phyloP scores from a whole-genome alignment of 208 protist genomes.

The Leishmania lainsoni region DNA sequence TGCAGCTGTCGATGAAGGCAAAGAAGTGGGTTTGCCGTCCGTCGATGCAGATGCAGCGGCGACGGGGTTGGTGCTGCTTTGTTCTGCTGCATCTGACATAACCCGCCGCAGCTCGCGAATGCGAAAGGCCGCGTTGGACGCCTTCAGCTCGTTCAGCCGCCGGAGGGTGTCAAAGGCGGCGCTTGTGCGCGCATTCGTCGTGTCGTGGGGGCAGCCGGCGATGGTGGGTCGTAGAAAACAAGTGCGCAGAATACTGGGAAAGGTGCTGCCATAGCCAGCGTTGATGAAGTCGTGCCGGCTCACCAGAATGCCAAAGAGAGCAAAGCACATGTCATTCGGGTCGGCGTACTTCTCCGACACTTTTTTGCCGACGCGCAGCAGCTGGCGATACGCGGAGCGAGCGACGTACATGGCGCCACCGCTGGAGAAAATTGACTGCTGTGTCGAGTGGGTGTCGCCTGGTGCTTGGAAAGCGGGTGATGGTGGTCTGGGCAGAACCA shows the following conservation, averaged over 20 bases:
- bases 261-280: conserved; percentile 65
- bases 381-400: conserved; percentile 68
- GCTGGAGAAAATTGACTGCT: not conserved
- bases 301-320: conserved; percentile 69
- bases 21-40: not conserved
- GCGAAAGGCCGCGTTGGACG: conserved; percentile 22
- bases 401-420: conserved; percentile 49
- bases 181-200: conserved; percentile 36
- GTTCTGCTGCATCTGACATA: conserved; percentile 18
- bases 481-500: no score
- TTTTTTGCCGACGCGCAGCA: conserved; percentile 50
- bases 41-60: conserved; percentile 4
- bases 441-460: not conserved
- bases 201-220: conserved; percentile 47
- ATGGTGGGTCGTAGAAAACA: conserved; percentile 66
- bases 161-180: conserved; percentile 68
- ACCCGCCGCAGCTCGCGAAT: conserved; percentile 29
- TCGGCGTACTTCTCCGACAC: conserved; percentile 43
- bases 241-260: conserved; percentile 43
- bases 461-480: not conserved
- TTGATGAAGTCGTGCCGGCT: conserved; percentile 61
- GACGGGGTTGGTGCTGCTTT: not conserved
- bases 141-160: conserved; percentile 50
- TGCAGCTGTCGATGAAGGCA: not conserved
- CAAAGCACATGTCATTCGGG: conserved; percentile 68